A percentile compares a stretch with the other conserved stretches of the same genome.
phyloP scores from a whole-genome alignment of 805 yeast species.

The Teunomyces kruisii region DNA sequence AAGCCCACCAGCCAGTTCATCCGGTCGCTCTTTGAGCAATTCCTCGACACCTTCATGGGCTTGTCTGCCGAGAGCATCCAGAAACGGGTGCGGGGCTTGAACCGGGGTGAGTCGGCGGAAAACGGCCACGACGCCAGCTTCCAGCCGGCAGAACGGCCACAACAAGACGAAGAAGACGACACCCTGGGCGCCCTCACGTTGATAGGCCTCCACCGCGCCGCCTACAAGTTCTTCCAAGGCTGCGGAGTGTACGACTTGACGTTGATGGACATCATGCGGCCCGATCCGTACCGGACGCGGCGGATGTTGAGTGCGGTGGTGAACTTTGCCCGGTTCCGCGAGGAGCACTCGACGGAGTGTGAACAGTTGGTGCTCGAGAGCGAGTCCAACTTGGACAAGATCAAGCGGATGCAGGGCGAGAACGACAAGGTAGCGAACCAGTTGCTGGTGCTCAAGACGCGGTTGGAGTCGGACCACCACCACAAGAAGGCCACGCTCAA shows the following conservation, averaged over 20 bases:
- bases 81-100: slow-evolving; percentile 16
- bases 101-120: slow-evolving; percentile 8
- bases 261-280: slow-evolving; percentile 70
- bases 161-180: slow-evolving; percentile 30
- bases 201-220: slow-evolving; percentile 57
- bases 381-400: slow-evolving; percentile 45
- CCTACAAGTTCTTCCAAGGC: slow-evolving; percentile 60
- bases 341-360: slow-evolving; percentile 69
- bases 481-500: slow-evolving; percentile 38
- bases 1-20: slow-evolving; percentile 61
- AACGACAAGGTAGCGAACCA: slow-evolving; percentile 8
- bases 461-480: slow-evolving; percentile 14
- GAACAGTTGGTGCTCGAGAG: slow-evolving; percentile 58
- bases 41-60: slow-evolving; percentile 61
- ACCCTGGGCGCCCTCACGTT: slow-evolving; percentile 43
- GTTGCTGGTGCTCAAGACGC: slow-evolving; percentile 8
- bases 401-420: slow-evolving; percentile 30
- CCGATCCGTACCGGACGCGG: slow-evolving; percentile 66
- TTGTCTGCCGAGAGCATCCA: slow-evolving; percentile 35
- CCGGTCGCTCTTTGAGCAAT: slow-evolving; percentile 55
- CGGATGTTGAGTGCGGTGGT: slow-evolving; percentile 78
- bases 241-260: slow-evolving; percentile 81
- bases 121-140: slow-evolving; percentile 1
- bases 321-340: slow-evolving; percentile 82
- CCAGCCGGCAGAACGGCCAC: slow-evolving; percentile 10